Evolutionary conservation across 208 protist species (phyloP).

Genomic region (Porcisia hertigi): DNA sequence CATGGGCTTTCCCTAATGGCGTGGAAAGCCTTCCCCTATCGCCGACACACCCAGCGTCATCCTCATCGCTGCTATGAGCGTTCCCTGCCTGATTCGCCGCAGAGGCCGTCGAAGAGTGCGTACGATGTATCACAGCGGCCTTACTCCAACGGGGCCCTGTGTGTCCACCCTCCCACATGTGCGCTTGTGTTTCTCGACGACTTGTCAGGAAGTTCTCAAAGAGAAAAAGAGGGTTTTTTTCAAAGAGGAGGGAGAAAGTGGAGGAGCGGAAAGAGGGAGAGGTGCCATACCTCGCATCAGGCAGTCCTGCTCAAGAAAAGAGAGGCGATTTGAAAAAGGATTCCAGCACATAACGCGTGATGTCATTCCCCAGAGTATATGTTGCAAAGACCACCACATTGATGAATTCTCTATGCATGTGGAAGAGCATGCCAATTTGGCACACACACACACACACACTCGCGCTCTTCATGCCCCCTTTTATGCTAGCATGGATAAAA

Average conservation of each 20-base stretch:
- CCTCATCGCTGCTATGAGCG: not conserved
- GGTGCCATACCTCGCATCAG: not conserved
- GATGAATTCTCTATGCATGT: not conserved
- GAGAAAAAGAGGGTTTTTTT: no score
- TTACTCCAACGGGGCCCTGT: slow-evolving; percentile 1
- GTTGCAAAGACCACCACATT: not conserved
- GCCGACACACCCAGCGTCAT: not conserved
- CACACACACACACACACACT: not conserved
- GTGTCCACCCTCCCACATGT: slow-evolving; percentile 4
- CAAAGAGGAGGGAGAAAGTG: not conserved
- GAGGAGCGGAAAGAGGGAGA: not conserved
- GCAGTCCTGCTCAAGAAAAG: not conserved
- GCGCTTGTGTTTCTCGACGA: not conserved
- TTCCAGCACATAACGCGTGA: no score
- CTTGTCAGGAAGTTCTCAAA: not conserved
- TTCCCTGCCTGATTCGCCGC: not conserved
- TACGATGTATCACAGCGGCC: slow-evolving; percentile 3
- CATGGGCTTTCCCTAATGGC: not conserved
- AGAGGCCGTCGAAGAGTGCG: not conserved
- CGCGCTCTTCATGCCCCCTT: no score
- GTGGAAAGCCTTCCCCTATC: not conserved
- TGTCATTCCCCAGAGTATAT: not conserved
- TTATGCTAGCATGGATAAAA: not conserved
- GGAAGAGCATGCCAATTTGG: not conserved
- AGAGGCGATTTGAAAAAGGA: not conserved